Base-by-base conservation (phyloP, 768 basidiomycete species). In the Sporobolomyces pararoseus region DNA sequence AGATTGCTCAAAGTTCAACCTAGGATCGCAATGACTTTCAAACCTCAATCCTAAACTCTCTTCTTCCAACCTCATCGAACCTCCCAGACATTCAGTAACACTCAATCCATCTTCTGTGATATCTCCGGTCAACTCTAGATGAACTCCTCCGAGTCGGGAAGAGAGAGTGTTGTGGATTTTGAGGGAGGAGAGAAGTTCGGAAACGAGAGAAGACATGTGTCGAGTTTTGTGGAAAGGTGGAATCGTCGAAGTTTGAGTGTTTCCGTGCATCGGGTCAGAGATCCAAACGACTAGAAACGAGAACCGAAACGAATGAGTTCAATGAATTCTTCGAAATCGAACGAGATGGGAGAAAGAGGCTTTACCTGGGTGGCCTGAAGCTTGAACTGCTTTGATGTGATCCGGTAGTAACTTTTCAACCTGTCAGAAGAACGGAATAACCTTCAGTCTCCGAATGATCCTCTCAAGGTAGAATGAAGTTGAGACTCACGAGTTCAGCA, bases 231-330 rank as follows among this genome's bases (percentile, higher is more conserved):
- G 84, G 19, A 90, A 76, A 2, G 79, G 76, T 51, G 78, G 90
- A 0, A 83, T 84, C 32, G 84, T 81, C 7, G 91, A 90, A 1
- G 89, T 89, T 64, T 88, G 84, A 2, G 94, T 97, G 81, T 97
- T 96, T 82, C 94, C 95, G 75, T 98, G 95, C 95, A 98, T 98
- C 3, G 94, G 93, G 80, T 98, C 96, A 77, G 90, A 94, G 58
- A 94, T 85, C 92, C 94, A 98, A 13, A 88, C 85, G 3, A 96
- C 93, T 64, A 44, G 25, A 25, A 16, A 10, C 39, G 39, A 42
- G 39, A 42, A 17, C 10, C 9, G 39, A 42, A 17, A 42, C 9
- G 44, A 17, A 13, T 17, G 25, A 25, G n/a, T n/a, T n/a, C n/a
- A n/a, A n/a, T n/a, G n/a, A n/a, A n/a, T n/a, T n/a, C n/a, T n/a